Evolutionary conservation across 306 rosid species (phyloP).

Genomic region (Adenanthera pavonina): DNA sequence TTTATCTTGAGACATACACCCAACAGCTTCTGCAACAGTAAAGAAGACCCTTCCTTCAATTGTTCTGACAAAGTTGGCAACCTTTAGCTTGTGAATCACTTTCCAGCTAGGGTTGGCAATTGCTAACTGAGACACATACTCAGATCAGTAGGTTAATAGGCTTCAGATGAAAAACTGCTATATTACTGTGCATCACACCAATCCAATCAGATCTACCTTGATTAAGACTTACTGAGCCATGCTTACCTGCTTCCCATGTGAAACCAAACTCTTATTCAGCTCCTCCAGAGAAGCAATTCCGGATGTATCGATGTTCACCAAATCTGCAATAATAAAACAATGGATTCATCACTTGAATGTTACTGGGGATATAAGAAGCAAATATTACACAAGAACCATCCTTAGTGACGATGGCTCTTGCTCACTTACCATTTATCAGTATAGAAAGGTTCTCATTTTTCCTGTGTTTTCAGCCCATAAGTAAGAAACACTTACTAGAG

Average conservation of each 20-base stretch:
- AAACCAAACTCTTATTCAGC: conserved; percentile 49
- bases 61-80: conserved; percentile 56
- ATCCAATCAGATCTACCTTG: no score
- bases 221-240: not conserved
- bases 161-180: not conserved
- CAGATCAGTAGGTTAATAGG: not conserved
- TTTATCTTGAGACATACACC: conserved; percentile 28
- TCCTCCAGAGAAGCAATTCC: conserved; percentile 68
- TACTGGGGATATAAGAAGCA: not conserved
- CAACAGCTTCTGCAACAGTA: conserved; percentile 69
- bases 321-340: conserved; percentile 44
- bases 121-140: conserved; percentile 47
- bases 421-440: not conserved
- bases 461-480: not conserved
- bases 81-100: conserved; percentile 69
- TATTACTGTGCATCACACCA: not conserved
- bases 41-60: conserved; percentile 63
- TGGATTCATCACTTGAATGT: not conserved
- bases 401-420: not conserved
- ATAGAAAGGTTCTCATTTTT: not conserved
- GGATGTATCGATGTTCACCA: conserved; percentile 69
- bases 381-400: not conserved
- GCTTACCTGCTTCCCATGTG: conserved; percentile 60
- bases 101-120: conserved; percentile 69
- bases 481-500: conserved; percentile 53